A percentile compares a stretch with the other conserved stretches of the same genome.
Evolutionary conservation across 768 basidiomycete genomes (phyloP).

Genomic region (Boletus insuetus): DNA sequence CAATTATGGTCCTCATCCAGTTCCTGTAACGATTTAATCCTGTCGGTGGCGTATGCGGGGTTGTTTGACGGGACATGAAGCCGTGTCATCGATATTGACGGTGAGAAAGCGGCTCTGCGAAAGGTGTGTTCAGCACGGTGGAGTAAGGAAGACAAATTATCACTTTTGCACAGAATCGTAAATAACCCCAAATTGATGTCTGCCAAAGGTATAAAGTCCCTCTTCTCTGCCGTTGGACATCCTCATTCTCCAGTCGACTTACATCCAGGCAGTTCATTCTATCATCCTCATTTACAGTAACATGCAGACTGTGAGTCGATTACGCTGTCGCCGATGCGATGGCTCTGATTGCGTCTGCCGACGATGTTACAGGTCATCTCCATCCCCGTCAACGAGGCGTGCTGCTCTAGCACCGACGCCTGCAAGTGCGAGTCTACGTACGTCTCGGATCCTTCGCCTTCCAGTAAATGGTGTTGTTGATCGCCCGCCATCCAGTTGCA

Average conservation of each 20-base stretch:
- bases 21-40: background rate
- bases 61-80: background rate
- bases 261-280: background rate
- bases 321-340: background rate
- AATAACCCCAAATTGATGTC: slow-evolving; percentile 5
- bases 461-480: background rate
- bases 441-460: background rate
- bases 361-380: background rate
- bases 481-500: background rate
- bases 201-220: slow-evolving; percentile 6
- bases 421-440: slow-evolving; percentile 18
- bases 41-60: no score
- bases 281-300: background rate
- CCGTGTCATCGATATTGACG: background rate
- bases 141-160: background rate
- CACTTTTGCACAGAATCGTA: background rate
- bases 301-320: slow-evolving; percentile 17
- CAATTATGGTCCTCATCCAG: no score
- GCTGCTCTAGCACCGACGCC: slow-evolving; percentile 7
- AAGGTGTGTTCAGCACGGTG: background rate
- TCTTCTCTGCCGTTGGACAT: no score
- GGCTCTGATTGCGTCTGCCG: background rate
- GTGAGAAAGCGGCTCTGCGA: background rate
- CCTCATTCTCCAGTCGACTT: background rate
- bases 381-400: slow-evolving; percentile 18